Percentiles rank a stretch among this genome's conserved stretches.
Conservation (phyloP, 2,329 filamentous ascomycete species). For the Nemania sp. region DNA sequence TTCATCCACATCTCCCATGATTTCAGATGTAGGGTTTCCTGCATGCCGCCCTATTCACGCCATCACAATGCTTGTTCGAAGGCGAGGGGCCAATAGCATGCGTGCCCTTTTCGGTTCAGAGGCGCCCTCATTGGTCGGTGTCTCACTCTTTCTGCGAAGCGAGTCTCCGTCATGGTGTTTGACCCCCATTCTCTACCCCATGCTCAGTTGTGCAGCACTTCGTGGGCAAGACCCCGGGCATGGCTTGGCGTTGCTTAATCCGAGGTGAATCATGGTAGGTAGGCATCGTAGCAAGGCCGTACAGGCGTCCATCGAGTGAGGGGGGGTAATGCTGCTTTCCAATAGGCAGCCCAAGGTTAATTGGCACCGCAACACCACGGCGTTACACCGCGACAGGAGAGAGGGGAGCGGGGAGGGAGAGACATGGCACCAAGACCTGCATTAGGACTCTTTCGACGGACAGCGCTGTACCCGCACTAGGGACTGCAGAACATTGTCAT, state of each 20-base stretch:
- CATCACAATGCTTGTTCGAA: conserved; percentile 8
- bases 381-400: conserved; percentile 27
- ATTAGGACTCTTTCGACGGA: conserved; percentile 24
- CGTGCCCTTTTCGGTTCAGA: conserved; percentile 6
- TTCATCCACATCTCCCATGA: conserved; percentile 6
- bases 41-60: conserved; percentile 18
- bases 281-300: conserved; percentile 14
- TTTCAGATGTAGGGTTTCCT: conserved; percentile 14
- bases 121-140: conserved; percentile 15
- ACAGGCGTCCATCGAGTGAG: conserved; percentile 15
- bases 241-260: conserved; percentile 26
- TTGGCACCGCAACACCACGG: conserved; percentile 30
- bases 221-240: conserved; percentile 14
- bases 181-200: conserved; percentile 27
- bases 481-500: conserved; percentile 18
- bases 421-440: conserved; percentile 25
- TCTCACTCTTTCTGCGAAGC: background rate
- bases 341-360: conserved; percentile 23
- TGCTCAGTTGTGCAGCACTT: conserved; percentile 20
- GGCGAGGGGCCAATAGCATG: conserved; percentile 13
- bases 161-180: conserved; percentile 22
- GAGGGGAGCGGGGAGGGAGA: conserved; percentile 15
- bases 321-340: background rate
- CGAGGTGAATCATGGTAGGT: conserved; percentile 17
- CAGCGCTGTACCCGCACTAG: conserved; percentile 17